A percentile compares a stretch with the other conserved stretches of the same genome.
phyloP scores from a whole-genome alignment of 139 green algal genomes.

The Pleodorina starrii region DNA sequence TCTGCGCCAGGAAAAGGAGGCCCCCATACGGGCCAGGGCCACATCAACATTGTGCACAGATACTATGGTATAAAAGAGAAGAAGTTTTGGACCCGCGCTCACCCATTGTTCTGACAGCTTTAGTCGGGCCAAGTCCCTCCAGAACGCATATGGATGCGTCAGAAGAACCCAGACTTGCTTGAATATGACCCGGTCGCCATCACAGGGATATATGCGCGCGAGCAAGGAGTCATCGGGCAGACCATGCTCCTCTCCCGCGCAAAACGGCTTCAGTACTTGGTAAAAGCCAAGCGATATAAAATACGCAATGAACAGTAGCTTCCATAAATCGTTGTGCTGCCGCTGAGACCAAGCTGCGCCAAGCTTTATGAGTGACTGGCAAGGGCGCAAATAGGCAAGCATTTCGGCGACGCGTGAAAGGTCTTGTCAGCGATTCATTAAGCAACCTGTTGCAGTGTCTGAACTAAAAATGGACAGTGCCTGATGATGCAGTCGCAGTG shows the following conservation, averaged over 20 bases:
- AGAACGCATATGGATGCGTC: background rate
- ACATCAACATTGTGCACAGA: too few relatives aligned
- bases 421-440: too few relatives aligned
- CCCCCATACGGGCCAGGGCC: too few relatives aligned
- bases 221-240: background rate
- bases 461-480: too few relatives aligned
- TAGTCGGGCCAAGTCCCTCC: background rate
- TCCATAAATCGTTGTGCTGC: slow-evolving; percentile 14
- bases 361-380: too few relatives aligned
- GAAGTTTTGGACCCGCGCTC: background rate
- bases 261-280: slow-evolving; percentile 1
- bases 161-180: background rate
- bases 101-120: background rate
- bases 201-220: background rate
- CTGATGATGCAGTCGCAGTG: too few relatives aligned
- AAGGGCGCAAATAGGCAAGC: too few relatives aligned
- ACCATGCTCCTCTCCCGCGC: background rate
- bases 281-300: background rate
- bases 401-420: too few relatives aligned
- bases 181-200: background rate
- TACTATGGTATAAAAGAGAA: too few relatives aligned
- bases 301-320: background rate
- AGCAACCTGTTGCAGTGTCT: too few relatives aligned
- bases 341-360: background rate
- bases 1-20: background rate